Percentiles rank a stretch among this genome's conserved stretches.
These are phyloP conservation scores for Caryopteris hybrid DNA, from an alignment of 305 asterid genomes.

Conservation along the genomic window DNA sequence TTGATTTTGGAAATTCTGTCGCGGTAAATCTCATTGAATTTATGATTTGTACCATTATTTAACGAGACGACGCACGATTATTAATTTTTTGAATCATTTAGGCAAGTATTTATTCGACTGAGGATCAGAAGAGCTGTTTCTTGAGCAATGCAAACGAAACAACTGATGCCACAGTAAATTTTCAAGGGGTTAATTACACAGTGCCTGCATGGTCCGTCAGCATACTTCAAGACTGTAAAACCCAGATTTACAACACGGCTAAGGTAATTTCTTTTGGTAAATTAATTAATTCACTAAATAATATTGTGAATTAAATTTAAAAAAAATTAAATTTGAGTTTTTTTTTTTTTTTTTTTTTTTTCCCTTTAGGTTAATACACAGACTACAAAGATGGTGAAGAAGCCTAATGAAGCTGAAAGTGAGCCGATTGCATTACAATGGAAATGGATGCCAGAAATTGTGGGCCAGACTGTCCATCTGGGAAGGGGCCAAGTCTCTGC, in stretches of 20 bases:
- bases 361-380: slow-evolving; percentile 50
- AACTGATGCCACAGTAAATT: slow-evolving; percentile 33
- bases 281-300: too few relatives aligned
- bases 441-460: slow-evolving; percentile 48
- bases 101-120: slow-evolving; percentile 15
- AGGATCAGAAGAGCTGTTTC: slow-evolving; percentile 45
- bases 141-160: slow-evolving; percentile 41
- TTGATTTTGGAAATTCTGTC: slow-evolving; percentile 13
- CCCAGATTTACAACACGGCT: slow-evolving; percentile 63
- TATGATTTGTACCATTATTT: too few relatives aligned
- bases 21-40: background rate
- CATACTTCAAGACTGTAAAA: slow-evolving; percentile 64
- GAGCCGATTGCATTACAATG: slow-evolving; percentile 38
- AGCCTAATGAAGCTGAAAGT: slow-evolving; percentile 24
- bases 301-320: too few relatives aligned
- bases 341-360: background rate
- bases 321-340: background rate
- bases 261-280: slow-evolving; percentile 24
- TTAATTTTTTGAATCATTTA: background rate
- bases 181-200: slow-evolving; percentile 28
- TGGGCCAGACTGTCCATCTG: slow-evolving; percentile 18
- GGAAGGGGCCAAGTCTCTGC: slow-evolving; percentile 43
- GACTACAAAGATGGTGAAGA: slow-evolving; percentile 45
- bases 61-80: too few relatives aligned
- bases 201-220: slow-evolving; percentile 94